Conservation (phyloP, 192 early-diverging fungal species). For the Lobosporangium transversale region DNA sequence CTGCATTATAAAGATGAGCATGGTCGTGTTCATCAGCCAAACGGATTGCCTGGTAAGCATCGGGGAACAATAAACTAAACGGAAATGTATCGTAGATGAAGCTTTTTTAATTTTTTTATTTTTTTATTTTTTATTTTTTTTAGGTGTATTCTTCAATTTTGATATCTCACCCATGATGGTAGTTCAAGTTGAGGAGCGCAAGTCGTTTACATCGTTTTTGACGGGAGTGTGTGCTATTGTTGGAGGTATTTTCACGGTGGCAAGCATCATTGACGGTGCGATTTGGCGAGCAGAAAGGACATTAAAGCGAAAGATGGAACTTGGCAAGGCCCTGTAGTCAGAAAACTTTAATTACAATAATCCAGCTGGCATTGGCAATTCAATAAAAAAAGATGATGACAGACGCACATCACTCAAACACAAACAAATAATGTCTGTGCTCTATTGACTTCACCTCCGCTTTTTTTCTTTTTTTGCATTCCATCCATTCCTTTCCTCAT, state of each 20-base stretch:
- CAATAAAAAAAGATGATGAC: no score
- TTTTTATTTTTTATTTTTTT: background rate
- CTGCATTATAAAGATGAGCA: constrained; percentile 46
- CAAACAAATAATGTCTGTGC: no score
- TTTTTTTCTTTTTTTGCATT: constrained; percentile 1
- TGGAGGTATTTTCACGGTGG: constrained; percentile 96
- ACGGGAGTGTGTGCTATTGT: constrained; percentile 92
- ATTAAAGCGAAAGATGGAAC: constrained; percentile 79
- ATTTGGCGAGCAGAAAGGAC: constrained; percentile 89
- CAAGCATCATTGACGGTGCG: constrained; percentile 85
- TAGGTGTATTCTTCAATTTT: constrained; percentile 92
- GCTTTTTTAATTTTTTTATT: background rate
- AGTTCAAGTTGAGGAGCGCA: constrained; percentile 80
- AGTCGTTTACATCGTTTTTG: constrained; percentile 88
- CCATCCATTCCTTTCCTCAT: background rate
- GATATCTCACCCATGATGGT: constrained; percentile 98
- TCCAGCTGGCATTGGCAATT: no score
- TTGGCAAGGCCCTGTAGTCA: constrained; percentile 77
- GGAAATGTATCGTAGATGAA: no score
- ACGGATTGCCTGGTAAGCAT: constrained; percentile 49
- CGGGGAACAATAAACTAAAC: no score
- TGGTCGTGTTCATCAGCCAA: constrained; percentile 14
- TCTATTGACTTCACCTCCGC: no score
- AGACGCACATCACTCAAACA: no score
- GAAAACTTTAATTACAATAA: background rate